A percentile compares a stretch with the other conserved stretches of the same genome.
Conservation (phyloP, 768 basidiomycete genomes). For the Hygrophorus russula region DNA sequence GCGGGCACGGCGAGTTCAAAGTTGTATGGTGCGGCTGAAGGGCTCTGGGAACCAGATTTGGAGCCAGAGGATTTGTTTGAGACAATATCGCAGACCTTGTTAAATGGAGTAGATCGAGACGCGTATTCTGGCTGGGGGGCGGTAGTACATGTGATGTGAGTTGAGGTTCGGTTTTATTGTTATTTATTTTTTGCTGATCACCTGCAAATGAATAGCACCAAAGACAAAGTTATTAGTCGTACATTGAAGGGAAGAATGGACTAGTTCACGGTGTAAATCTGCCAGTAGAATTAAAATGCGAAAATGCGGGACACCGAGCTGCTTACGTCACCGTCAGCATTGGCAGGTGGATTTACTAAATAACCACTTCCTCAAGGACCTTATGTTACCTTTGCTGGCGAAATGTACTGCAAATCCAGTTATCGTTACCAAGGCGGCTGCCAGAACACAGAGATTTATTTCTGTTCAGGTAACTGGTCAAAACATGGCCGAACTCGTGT, state of each 20-base stretch:
- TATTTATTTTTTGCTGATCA: neutral
- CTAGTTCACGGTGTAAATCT: slow-evolving; percentile 24
- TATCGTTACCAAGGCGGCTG: slow-evolving; percentile 4
- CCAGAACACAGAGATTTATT: slow-evolving; percentile 33
- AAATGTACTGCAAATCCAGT: neutral
- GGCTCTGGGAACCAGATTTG: slow-evolving; percentile 95
- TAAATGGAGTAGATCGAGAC: slow-evolving; percentile 94
- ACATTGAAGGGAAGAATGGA: slow-evolving; percentile 91
- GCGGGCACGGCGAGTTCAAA: slow-evolving; percentile 88
- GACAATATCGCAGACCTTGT: slow-evolving; percentile 90
- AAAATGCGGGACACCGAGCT: neutral
- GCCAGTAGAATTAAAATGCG: slow-evolving; percentile 4
- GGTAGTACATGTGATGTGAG: slow-evolving; percentile 91
- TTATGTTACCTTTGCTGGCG: neutral
- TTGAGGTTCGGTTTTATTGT: slow-evolving; percentile 5
- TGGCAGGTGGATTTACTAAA: no score
- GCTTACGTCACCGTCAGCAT: neutral
- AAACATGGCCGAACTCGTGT: neutral
- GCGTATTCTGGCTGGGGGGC: slow-evolving; percentile 97
- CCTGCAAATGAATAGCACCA: slow-evolving; percentile 36
- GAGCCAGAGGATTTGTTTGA: slow-evolving; percentile 96
- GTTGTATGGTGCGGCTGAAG: slow-evolving; percentile 94
- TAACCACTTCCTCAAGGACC: neutral
- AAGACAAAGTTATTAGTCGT: slow-evolving; percentile 70
- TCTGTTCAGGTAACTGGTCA: slow-evolving; percentile 47